Base-by-base conservation (phyloP, 768 basidiomycete genomes). In the Albatrellus ellisii region DNA sequence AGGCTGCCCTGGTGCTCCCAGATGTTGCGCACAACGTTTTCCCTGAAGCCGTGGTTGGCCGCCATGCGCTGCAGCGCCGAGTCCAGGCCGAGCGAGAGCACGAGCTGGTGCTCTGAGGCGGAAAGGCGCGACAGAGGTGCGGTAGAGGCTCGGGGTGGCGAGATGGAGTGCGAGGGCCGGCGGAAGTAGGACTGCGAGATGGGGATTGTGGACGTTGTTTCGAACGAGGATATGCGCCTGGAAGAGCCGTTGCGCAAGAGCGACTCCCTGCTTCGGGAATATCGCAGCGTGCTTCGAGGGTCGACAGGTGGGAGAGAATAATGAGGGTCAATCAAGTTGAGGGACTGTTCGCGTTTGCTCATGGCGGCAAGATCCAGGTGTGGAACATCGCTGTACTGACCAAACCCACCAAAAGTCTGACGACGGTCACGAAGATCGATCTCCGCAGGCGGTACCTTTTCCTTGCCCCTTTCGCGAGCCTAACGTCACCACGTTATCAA, bases 41-140 rank as follows among this genome's bases (percentile, higher is more conserved):
- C 51, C 10, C 53, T 55, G 44, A 69, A 68, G 12, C 66, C 66
- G 31, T 73, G 68, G 25, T 69, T 68, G 15, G 56, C 50, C 0
- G 68, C 62, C 58, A 77, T 69, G 43, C 53, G 54, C 8, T 56
- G 49, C 2, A 74, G 46, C 12, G 60, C 49, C 33, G 52, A 44
- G 6, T 52, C 49, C 11, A 65, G 51, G 2, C 65, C 66, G 5
- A 61, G 41, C 25, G 42, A 43, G 37, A 52, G 26, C 12, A 55
- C 47, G 31, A 52, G 49, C n/a, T 49, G 45, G 37, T 31, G 48
- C 14, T 48, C 43, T 12, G 45, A 33, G 14, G 51, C 45, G 9
- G 52, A 48, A 18, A 50, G 51, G 35, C 47, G 49, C 22, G 39
- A 39, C 15, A 27, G 25, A 39, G 47, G 18, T 14, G 35, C 25